Evolutionary conservation across 495 filamentous ascomycete genomes (phyloP), one percentile per base, ranked within the genome.

Genomic region (Achaetomiella virescens): DNA sequence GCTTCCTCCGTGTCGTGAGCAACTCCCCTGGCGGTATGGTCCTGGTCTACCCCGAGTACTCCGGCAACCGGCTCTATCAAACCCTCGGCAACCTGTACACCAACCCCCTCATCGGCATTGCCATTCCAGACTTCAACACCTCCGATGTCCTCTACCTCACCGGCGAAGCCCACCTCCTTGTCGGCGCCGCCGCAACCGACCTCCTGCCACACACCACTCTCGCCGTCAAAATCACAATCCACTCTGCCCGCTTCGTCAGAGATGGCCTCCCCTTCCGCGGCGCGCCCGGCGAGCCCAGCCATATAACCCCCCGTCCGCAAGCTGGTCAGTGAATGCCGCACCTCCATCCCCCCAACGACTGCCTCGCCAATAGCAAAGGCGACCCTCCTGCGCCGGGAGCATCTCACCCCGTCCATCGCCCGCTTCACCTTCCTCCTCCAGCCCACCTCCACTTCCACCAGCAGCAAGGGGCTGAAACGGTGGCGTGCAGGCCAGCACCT

Each of bases 1-100:
- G 89, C 2, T 91, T 92, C 68, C 72, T 90, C 8, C 78, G 88
- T 22, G 72, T 91, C 22, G 51, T 84, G 0, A 74, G 72, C 24
- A 87, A 87, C 64, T 55, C 69, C 2, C 62, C 55, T 5, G 79
- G 75, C 0, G 66, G 61, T 5, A 61, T 63, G 4, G 77, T 79
- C 3, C 62, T 92, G 25, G 76, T 84, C 15, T 93, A 86, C 68
- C 88, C 89, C 0, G 89, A 93, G 66, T 90, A 87, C 67, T 87
- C 84, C 25, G 89, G 88, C 3, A 91, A 95, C 66, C 74, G 86
- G 38, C 73, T 92, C 1, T 93, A 93, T 57, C 89, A 95, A 68
- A 86, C 85, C 1, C 73, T 92, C 8, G 89, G 88, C 1, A 91
- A 92, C 61, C 70, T 92, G 7, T 69, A 76, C 29, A 72, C 72